These are phyloP conservation scores for Pyrenophora graminea DNA, from an alignment of 2,329 filamentous ascomycete species.

Conservation along the genomic window DNA sequence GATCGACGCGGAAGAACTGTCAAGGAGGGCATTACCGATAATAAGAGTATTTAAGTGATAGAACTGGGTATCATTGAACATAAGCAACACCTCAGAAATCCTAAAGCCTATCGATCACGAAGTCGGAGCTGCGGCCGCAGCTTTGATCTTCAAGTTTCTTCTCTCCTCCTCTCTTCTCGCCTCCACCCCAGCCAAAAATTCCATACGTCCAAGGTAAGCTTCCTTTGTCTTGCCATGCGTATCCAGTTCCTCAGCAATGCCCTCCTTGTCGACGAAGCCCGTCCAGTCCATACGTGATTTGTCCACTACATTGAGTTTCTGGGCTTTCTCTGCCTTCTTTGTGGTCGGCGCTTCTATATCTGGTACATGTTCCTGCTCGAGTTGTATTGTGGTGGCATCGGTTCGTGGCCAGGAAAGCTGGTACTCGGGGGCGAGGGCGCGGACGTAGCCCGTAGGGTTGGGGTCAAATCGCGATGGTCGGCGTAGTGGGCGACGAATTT, in stretches of 20 bases:
- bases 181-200: conserved; percentile 64
- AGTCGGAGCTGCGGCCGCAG: conserved; percentile 17
- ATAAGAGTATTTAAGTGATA: too few relatives aligned
- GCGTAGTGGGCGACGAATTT: conserved; percentile 40
- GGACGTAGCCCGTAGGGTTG: conserved; percentile 54
- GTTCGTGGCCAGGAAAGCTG: conserved; percentile 49
- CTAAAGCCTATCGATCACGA: background rate
- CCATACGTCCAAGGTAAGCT: conserved; percentile 64
- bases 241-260: conserved; percentile 65
- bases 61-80: conserved; percentile 16
- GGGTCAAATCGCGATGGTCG: conserved; percentile 57
- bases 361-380: conserved; percentile 22
- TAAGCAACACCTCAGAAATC: background rate
- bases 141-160: conserved; percentile 50
- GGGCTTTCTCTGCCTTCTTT: conserved; percentile 48
- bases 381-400: background rate
- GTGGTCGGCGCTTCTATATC: conserved; percentile 16
- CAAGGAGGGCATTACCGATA: background rate
- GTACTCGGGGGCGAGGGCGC: conserved; percentile 50
- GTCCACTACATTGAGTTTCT: conserved; percentile 69
- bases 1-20: background rate
- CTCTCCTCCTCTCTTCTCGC: conserved; percentile 61
- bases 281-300: conserved; percentile 70
- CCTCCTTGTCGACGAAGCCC: conserved; percentile 64
- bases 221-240: conserved; percentile 65